These are phyloP conservation scores for Cladosporium sp. DNA, from an alignment of 2,329 filamentous ascomycete genomes.

Conservation along the genomic window DNA sequence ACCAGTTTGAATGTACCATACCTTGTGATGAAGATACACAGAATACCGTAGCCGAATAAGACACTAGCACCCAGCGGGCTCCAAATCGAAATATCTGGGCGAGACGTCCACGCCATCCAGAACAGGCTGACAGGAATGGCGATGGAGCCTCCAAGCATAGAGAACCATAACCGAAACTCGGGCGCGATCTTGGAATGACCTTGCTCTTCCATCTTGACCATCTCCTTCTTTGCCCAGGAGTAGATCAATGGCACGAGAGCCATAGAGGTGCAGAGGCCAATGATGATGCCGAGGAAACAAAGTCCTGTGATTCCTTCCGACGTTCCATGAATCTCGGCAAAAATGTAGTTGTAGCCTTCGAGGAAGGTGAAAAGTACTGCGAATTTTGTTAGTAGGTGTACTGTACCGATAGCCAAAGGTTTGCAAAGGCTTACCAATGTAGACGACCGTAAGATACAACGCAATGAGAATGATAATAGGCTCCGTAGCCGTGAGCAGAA, in stretches of 20 bases:
- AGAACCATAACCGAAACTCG: slow-evolving; percentile 56
- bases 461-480: slow-evolving; percentile 52
- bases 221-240: slow-evolving; percentile 47
- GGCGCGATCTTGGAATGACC: slow-evolving; percentile 48
- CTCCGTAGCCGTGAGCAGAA: slow-evolving; percentile 39
- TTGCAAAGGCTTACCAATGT: slow-evolving; percentile 41
- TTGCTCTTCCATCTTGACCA: slow-evolving; percentile 44
- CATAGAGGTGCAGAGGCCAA: slow-evolving; percentile 46
- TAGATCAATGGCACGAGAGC: slow-evolving; percentile 45
- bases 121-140: slow-evolving; percentile 56
- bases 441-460: slow-evolving; percentile 54
- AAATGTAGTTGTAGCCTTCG: slow-evolving; percentile 55
- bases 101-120: slow-evolving; percentile 61
- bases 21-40: slow-evolving; percentile 51
- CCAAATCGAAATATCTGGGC: slow-evolving; percentile 51
- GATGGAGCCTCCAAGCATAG: slow-evolving; percentile 51
- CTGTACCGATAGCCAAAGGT: too few species aligned
- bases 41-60: slow-evolving; percentile 55
- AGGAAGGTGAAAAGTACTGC: slow-evolving; percentile 59
- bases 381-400: slow-evolving; percentile 41
- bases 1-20: slow-evolving; percentile 40
- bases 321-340: slow-evolving; percentile 47
- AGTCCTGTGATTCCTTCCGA: slow-evolving; percentile 45
- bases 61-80: slow-evolving; percentile 54
- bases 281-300: slow-evolving; percentile 38